Percentiles rank a stretch among this genome's conserved stretches.
These are phyloP conservation scores for Russula compacta DNA, from an alignment of 768 basidiomycete species.

Conservation along the genomic window DNA sequence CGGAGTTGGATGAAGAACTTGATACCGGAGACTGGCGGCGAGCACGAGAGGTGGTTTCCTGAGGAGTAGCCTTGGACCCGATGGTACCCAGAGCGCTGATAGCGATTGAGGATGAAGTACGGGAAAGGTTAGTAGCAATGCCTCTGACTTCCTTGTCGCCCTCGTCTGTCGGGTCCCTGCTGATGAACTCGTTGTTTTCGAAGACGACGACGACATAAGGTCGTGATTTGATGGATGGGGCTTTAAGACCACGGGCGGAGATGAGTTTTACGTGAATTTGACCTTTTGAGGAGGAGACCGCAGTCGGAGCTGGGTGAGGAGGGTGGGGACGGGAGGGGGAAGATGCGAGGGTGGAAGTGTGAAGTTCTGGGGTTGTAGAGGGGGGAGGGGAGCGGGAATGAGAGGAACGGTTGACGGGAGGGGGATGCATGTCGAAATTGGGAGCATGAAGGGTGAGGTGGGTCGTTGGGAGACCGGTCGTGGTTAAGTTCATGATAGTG, in stretches of 20 bases:
- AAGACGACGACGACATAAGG: conserved; percentile 97
- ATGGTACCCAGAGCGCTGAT: conserved; percentile 60
- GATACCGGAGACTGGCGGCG: conserved; percentile 13
- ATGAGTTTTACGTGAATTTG: conserved; percentile 97
- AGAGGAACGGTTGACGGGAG: conserved; percentile 33
- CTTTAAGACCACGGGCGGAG: conserved; percentile 75
- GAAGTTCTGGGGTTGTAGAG: background rate
- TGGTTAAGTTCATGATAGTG: conserved; percentile 35
- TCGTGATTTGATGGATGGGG: conserved; percentile 51
- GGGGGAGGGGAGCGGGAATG: conserved; percentile 9
- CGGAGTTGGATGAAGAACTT: conserved; percentile 15
- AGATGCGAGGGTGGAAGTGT: background rate
- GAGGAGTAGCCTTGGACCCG: conserved; percentile 37
- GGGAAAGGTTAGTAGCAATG: conserved; percentile 48
- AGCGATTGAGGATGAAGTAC: conserved; percentile 53
- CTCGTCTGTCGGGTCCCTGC: conserved; percentile 79
- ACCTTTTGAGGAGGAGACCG: conserved; percentile 38
- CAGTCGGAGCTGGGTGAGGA: conserved; percentile 25
- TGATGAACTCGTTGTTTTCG: conserved; percentile 98
- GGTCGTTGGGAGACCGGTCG: conserved; percentile 45
- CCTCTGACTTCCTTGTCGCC: conserved; percentile 86
- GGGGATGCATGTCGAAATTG: conserved; percentile 69
- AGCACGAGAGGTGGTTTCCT: conserved; percentile 8
- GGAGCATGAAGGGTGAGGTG: conserved; percentile 77
- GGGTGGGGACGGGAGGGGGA: conserved; percentile 29